Conservation (phyloP, 176 grass and related monocot species). For the Cocos nucifera region DNA sequence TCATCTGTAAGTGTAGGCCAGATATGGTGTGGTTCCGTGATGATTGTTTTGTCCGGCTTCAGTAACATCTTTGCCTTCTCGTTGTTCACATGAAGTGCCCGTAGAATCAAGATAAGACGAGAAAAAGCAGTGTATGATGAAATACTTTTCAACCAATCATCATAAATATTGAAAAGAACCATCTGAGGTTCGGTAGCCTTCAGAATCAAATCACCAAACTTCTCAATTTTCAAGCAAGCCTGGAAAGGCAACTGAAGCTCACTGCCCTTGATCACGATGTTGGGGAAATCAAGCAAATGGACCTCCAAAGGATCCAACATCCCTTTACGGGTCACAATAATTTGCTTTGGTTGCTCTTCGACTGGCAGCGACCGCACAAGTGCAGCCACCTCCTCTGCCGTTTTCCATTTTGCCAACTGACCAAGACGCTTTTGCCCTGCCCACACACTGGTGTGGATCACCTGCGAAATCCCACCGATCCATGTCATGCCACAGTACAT, state of each 20-base stretch:
- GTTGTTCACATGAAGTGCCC: conserved; percentile 94
- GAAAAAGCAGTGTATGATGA: conserved; percentile 98
- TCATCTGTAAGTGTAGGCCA: conserved; percentile 92
- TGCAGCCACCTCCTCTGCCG: conserved; percentile 97
- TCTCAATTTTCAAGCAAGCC: conserved; percentile 98
- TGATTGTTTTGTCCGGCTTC: conserved; percentile 91
- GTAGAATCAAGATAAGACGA: conserved; percentile 81
- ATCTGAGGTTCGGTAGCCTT: conserved; percentile 98
- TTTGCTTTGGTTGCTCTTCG: conserved; percentile 98
- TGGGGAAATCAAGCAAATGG: conserved; percentile 95
- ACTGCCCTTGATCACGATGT: conserved; percentile 97
- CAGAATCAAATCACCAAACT: conserved; percentile 95
- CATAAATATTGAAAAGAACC: conserved; percentile 96
- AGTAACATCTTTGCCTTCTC: conserved; percentile 99
- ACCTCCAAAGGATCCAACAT: conserved; percentile 98
- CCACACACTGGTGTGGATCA: conserved; percentile 98
- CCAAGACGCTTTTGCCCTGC: conserved; percentile 97
- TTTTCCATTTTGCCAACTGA: conserved; percentile 98
- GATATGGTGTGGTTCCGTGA: conserved; percentile 94
- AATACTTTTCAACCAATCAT: conserved; percentile 99
- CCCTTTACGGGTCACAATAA: conserved; percentile 92
- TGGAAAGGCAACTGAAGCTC: conserved; percentile 96
- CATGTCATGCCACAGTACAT: background rate
- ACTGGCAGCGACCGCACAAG: conserved; percentile 88
- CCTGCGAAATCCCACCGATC: conserved; percentile 30